A percentile compares a stretch with the other conserved stretches of the same genome.
phyloP scores from a whole-genome alignment of 129 eudicot genomes.

The Lactuca saligna region DNA sequence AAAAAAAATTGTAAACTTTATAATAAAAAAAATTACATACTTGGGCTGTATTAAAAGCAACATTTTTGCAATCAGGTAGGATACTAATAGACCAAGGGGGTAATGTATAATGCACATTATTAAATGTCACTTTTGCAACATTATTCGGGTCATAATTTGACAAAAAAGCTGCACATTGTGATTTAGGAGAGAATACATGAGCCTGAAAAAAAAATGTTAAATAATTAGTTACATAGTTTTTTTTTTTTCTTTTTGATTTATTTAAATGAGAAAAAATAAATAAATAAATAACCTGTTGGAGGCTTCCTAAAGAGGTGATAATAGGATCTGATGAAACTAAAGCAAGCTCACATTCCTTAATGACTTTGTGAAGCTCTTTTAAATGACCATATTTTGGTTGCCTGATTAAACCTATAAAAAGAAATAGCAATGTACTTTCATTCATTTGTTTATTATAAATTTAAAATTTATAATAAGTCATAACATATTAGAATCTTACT shows the following conservation, averaged over 20 bases:
- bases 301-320: constrained; percentile 68
- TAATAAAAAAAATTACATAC: constrained; percentile 42
- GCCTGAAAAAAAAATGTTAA: constrained; percentile 52
- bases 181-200: constrained; percentile 63
- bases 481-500: too few relatives aligned
- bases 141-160: constrained; percentile 70
- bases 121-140: constrained; percentile 67
- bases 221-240: constrained; percentile 17
- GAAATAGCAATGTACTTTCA: neutral
- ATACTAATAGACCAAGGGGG: constrained; percentile 99
- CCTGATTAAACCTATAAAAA: constrained; percentile 63
- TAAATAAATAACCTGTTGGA: constrained; percentile 60
- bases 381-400: constrained; percentile 88
- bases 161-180: constrained; percentile 90
- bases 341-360: constrained; percentile 79
- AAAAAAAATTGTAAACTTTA: constrained; percentile 8
- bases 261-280: constrained; percentile 7
- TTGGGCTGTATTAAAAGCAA: constrained; percentile 80
- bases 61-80: constrained; percentile 83
- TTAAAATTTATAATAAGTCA: too few relatives aligned
- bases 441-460: too few relatives aligned
- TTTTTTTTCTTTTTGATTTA: constrained; percentile 3
- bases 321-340: constrained; percentile 68
- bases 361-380: constrained; percentile 81
- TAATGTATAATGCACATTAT: constrained; percentile 72